These are phyloP conservation scores for Diaporthe ampelina DNA, from an alignment of 2,329 filamentous ascomycete species.

Conservation along the genomic window DNA sequence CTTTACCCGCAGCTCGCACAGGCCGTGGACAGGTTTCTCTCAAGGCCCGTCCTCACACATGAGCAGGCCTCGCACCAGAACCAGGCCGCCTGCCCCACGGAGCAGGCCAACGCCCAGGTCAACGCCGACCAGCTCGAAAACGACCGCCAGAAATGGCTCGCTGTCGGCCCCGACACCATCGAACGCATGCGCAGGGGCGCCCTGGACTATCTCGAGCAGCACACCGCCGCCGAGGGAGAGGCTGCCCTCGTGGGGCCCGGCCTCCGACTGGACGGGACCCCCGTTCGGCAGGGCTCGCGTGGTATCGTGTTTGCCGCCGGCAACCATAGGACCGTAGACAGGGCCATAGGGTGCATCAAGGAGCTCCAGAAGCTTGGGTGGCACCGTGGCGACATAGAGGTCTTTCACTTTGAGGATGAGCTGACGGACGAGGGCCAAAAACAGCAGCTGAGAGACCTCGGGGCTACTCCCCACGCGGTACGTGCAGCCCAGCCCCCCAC, in stretches of 20 bases:
- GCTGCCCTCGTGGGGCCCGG: slow-evolving; percentile 38
- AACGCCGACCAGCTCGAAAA: slow-evolving; percentile 38
- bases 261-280: slow-evolving; percentile 4
- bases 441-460: slow-evolving; percentile 30
- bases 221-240: slow-evolving; percentile 7
- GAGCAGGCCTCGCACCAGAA: slow-evolving; percentile 34
- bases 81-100: slow-evolving; percentile 36
- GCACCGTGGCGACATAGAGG: slow-evolving; percentile 37
- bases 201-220: slow-evolving; percentile 34
- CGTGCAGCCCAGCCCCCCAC: background rate
- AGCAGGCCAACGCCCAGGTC: slow-evolving; percentile 37
- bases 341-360: slow-evolving; percentile 31
- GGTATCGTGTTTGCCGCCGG: slow-evolving; percentile 40
- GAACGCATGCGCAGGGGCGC: slow-evolving; percentile 34
- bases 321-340: slow-evolving; percentile 38
- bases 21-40: slow-evolving; percentile 34
- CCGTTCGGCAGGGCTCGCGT: slow-evolving; percentile 23
- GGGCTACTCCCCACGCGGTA: slow-evolving; percentile 36
- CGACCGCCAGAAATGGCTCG: slow-evolving; percentile 36
- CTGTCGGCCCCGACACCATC: slow-evolving; percentile 22
- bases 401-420: slow-evolving; percentile 41
- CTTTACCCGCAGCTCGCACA: slow-evolving; percentile 17
- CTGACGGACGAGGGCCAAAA: slow-evolving; percentile 32
- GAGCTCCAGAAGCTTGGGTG: slow-evolving; percentile 39
- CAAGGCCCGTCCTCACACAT: slow-evolving; percentile 37